Evolutionary conservation across 2,329 filamentous ascomycete genomes (phyloP).

Genomic region (Colletotrichum scovillei): DNA sequence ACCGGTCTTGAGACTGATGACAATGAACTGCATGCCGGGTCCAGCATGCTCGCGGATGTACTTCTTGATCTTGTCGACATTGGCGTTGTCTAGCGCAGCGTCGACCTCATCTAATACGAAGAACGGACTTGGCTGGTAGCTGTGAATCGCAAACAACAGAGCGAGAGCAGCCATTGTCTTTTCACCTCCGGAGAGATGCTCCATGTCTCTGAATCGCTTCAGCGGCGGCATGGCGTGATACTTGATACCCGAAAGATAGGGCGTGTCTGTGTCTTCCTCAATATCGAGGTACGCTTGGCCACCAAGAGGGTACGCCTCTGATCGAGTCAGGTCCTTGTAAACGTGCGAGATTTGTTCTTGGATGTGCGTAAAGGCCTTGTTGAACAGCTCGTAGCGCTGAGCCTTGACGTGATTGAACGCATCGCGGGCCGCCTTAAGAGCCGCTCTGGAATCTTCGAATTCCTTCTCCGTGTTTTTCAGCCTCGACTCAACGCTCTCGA

Average conservation of each 20-base stretch:
- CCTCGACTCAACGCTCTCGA: constrained; percentile 86
- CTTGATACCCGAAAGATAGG: constrained; percentile 94
- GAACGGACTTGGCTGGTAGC: constrained; percentile 94
- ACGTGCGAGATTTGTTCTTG: constrained; percentile 93
- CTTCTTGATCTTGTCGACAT: constrained; percentile 94
- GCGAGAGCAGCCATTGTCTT: constrained; percentile 99
- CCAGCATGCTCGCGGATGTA: constrained; percentile 95
- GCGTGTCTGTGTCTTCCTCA: constrained; percentile 93
- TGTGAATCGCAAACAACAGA: constrained; percentile 96
- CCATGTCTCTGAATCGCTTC: constrained; percentile 99
- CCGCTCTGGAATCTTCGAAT: constrained; percentile 84
- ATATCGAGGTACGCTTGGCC: constrained; percentile 91
- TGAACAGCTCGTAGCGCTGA: constrained; percentile 89
- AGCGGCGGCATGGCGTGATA: constrained; percentile 99
- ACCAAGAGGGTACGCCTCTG: constrained; percentile 91
- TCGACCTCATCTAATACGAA: constrained; percentile 99
- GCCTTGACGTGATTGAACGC: constrained; percentile 86
- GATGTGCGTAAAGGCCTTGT: constrained; percentile 94
- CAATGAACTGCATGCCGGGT: constrained; percentile 98
- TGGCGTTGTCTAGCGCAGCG: constrained; percentile 97
- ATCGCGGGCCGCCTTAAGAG: constrained; percentile 81
- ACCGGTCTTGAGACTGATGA: constrained; percentile 95
- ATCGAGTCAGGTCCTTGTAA: constrained; percentile 94
- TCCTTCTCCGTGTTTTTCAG: constrained; percentile 88
- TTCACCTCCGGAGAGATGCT: constrained; percentile 95